Evolutionary conservation across 1,284 basidiomycete genomes (phyloP), one percentile per base, ranked within the genome.

Genomic region (Volvariella surrecta): DNA sequence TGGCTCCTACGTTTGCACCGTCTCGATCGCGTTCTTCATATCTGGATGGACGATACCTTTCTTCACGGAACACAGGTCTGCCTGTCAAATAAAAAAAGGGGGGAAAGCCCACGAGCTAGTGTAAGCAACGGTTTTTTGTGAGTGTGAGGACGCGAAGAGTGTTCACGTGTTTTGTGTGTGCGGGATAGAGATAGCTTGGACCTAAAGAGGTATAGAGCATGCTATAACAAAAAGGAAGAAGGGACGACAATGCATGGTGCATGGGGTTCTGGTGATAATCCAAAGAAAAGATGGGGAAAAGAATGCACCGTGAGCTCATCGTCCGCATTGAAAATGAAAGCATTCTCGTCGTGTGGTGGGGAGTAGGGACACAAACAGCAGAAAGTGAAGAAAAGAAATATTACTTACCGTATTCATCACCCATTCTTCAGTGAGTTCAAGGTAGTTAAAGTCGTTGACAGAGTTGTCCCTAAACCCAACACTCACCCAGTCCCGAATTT

Each of bases 301-400:
- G 52, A 62, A 66, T 71, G 75, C 79, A 77, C 76, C 76, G 77
- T 81, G 74, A 80, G 77, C 70, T 62, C 58, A 55, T 69, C 63
- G 56, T 60, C 41, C 51, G 35, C 45, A 13, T 22, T 20, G 17
- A 30, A 21, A 11, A 9, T 34, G 10, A 3, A 31, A 43, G 34
- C 32, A 11, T 20, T 43, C 22, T 15, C 18, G 43, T 11, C 42
- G 19, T 30, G 31, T 32, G 38, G 37, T 10, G 20, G 32, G 40
- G 37, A 22, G 8, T 6, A 17, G 16, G 19, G 42, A 39, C 6
- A 45, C 43, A 45, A 51, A 39, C 52, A 52, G 50, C 45, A 49
- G 45, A 48, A 45, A 52, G 41, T 47, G 39, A 51, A 48, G 51
- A 51, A 40, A 42, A 40, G 43, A 50, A 38, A 40, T 31, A 44